These are phyloP conservation scores for Sanghuangporus baumii DNA, from an alignment of 1,284 basidiomycete genomes.

Conservation along the genomic window DNA sequence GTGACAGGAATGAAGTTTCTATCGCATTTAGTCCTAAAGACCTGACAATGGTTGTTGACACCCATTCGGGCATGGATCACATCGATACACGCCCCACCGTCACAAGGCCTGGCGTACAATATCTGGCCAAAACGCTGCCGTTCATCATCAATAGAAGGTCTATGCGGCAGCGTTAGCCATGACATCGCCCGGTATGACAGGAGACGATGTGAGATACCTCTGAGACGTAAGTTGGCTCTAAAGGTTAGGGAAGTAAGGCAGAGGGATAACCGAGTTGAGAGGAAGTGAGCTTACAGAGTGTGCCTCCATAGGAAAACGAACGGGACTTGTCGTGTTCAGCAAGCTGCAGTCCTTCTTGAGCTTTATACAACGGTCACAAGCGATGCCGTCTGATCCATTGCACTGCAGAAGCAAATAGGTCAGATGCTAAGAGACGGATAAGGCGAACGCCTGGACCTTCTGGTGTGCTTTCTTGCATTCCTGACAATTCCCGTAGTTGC, in stretches of 20 bases:
- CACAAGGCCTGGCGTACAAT: background rate
- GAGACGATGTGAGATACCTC: background rate
- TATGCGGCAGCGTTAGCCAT: background rate
- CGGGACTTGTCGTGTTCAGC: background rate
- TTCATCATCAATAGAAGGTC: background rate
- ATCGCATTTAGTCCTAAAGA: background rate
- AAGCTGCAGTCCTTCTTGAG: background rate
- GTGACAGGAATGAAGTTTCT: background rate
- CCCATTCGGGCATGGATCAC: background rate
- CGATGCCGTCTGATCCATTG: background rate
- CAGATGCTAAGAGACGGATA: background rate
- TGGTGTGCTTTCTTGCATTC: conserved; percentile 3
- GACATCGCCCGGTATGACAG: background rate
- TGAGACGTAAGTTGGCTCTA: background rate
- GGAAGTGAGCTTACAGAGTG: background rate
- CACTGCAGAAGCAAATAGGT: background rate
- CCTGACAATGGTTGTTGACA: background rate
- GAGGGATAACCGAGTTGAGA: background rate
- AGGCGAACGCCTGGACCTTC: background rate
- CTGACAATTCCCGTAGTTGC: conserved; percentile 2
- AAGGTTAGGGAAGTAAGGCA: background rate
- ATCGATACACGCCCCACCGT: background rate
- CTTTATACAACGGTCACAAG: background rate
- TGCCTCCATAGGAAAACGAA: background rate
- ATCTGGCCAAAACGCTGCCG: background rate